Evolutionary conservation across 192 early-diverging fungal genomes (phyloP), one percentile per base, ranked within the genome.

Genomic region (Phlyctochytrium planicorne): DNA sequence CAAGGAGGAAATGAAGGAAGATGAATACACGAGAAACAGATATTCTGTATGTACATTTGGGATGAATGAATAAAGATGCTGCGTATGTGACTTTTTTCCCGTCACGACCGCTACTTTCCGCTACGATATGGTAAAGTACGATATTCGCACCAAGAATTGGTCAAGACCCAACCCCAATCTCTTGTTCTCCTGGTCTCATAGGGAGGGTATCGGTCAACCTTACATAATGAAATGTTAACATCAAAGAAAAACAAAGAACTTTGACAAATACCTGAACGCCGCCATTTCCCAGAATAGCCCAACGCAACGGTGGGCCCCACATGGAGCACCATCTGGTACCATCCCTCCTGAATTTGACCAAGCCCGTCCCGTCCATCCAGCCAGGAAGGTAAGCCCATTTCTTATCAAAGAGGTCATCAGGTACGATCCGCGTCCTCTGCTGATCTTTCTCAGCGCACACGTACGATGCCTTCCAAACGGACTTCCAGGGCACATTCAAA

Each of bases 401-500:
- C 14, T 12, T 4, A 24, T 24, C 34, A 24, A 3, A 62, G 29
- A 62, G 61, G 17, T 62, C 61, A 20, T 17, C 20, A 3, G 17
- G 12, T 10, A 17, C 35, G 30, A 62, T 20, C 4, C 12, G 3
- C 32, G 61, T 62, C 3, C 67, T 25, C 59, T 2, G 2, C 3
- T 59, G 3, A 30, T 69, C 67, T 10, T 65, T 3, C 36, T 65
- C 57, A n/a, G 60, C 59, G 2, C 35, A 29, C n/a, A 65, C n/a
- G 59, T 69, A 69, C 62, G 67, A 65, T 37, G 67, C 67, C 36
- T 69, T 69, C 67, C 67, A 69, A 14, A 50, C 35, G 35, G 60
- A 6, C 3, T 27, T 16, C 67, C 67, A 69, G 40, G 40, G 40
- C 12, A 50, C n/a, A n/a, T n/a, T n/a, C n/a, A n/a, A n/a, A n/a